phyloP scores from a whole-genome alignment of 495 filamentous ascomycete species.

The Penicillium longicatenatum region DNA sequence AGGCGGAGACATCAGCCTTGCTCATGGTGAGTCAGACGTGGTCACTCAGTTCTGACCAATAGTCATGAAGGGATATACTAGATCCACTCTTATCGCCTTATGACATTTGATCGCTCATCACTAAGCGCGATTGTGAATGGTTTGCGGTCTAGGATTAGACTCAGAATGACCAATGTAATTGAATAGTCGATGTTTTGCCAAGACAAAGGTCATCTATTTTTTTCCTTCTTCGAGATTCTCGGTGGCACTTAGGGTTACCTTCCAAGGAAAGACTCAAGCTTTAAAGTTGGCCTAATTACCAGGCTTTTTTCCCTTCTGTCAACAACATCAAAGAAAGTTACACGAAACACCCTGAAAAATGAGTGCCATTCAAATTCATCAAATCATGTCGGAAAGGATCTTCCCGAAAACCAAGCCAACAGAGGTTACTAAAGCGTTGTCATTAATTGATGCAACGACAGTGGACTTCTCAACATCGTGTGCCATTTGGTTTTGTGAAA shows the following conservation, averaged over 20 bases:
- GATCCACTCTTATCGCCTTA: background rate
- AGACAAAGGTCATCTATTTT: background rate
- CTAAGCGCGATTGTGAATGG: background rate
- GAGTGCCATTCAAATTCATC: background rate
- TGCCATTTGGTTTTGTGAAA: constrained; percentile 32
- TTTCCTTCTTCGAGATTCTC: constrained; percentile 1
- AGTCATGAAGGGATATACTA: background rate
- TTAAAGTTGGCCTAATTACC: background rate
- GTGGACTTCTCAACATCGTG: constrained; percentile 23
- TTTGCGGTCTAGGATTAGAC: background rate
- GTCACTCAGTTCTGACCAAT: background rate
- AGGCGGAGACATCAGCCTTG: background rate
- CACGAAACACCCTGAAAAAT: background rate
- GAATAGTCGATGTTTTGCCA: background rate
- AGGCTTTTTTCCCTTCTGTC: background rate
- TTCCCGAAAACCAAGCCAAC: constrained; percentile 9
- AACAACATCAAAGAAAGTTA: background rate
- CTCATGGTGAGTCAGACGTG: background rate
- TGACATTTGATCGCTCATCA: background rate
- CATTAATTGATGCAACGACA: constrained; percentile 34
- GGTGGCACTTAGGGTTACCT: background rate
- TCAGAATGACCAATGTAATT: background rate
- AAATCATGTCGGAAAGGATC: constrained; percentile 14
- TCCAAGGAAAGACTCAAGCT: background rate
- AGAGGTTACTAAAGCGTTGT: constrained; percentile 21